Percentiles rank a stretch among this genome's conserved stretches.
Conservation (phyloP, 1,284 basidiomycete species). For the Melampsora larici-populina region DNA sequence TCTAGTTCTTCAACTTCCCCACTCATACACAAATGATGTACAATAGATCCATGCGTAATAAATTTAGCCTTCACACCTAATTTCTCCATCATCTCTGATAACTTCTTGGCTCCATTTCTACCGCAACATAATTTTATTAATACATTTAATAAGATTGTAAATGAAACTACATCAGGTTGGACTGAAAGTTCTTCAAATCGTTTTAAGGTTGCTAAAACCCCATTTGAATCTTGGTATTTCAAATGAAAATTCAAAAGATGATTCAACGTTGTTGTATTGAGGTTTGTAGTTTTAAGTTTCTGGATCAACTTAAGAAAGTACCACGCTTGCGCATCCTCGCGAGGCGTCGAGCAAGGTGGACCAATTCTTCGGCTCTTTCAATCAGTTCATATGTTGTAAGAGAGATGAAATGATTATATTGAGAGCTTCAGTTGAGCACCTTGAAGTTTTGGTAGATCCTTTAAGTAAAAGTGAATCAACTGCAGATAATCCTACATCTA, state of each 20-base stretch:
- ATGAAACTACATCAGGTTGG: slow-evolving; percentile 36
- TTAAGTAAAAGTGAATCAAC: slow-evolving; percentile 17
- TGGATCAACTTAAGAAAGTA: too few relatives aligned
- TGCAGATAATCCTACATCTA: background rate
- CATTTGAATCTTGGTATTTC: background rate
- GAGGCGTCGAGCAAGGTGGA: too few relatives aligned
- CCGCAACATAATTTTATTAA: slow-evolving; percentile 26
- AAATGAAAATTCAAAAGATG: slow-evolving; percentile 37
- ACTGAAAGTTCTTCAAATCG: slow-evolving; percentile 17
- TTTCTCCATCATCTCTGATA: slow-evolving; percentile 23
- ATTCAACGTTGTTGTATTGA: slow-evolving; percentile 27
- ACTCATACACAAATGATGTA: slow-evolving; percentile 35
- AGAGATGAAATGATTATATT: slow-evolving; percentile 32
- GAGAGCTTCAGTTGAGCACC: slow-evolving; percentile 18
- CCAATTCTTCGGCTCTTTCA: slow-evolving; percentile 20
- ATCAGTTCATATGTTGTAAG: slow-evolving; percentile 13
- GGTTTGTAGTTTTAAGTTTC: background rate
- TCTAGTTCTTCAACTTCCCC: slow-evolving; percentile 18
- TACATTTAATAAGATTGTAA: slow-evolving; percentile 37
- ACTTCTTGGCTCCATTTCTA: background rate
- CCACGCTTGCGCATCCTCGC: too few relatives aligned
- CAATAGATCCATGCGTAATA: slow-evolving; percentile 37
- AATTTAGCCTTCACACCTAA: slow-evolving; percentile 22
- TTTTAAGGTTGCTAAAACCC: slow-evolving; percentile 19
- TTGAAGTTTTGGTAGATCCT: background rate